Percentiles rank a stretch among this genome's conserved stretches.
Evolutionary conservation across 352 stramenopile genomes (phyloP).

Genomic region (Phytophthora capsici): DNA sequence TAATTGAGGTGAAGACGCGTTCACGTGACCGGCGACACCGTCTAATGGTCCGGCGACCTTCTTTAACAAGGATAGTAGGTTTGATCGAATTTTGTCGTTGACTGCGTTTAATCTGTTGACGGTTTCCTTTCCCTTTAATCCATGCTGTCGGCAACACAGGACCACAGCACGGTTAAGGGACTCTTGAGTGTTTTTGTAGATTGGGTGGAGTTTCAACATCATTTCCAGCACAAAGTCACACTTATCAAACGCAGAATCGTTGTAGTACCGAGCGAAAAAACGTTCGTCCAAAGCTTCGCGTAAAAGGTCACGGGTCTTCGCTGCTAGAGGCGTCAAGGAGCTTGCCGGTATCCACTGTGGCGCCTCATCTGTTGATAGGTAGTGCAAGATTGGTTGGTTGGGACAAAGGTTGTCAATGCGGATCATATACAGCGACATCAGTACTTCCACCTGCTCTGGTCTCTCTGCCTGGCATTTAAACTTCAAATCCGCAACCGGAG

Average conservation of each 20-base stretch:
- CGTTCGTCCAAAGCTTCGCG: slow-evolving; percentile 11
- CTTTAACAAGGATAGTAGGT: slow-evolving; percentile 9
- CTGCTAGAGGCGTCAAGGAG: slow-evolving; percentile 5
- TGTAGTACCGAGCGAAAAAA: slow-evolving; percentile 18
- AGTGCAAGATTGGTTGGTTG: slow-evolving; percentile 16
- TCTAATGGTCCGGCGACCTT: slow-evolving; percentile 5
- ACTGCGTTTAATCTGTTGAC: slow-evolving; percentile 7
- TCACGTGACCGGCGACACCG: not conserved
- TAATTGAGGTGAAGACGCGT: not conserved
- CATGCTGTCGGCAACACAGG: slow-evolving; percentile 14
- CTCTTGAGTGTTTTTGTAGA: slow-evolving; percentile 14
- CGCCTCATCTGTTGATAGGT: slow-evolving; percentile 18
- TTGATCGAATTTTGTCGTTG: slow-evolving; percentile 9
- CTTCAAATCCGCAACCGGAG: slow-evolving; percentile 1
- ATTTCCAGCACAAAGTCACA: slow-evolving; percentile 19
- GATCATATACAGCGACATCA: not conserved
- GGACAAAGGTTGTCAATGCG: not conserved
- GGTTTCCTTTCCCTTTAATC: slow-evolving; percentile 1
- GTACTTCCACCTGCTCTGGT: not conserved
- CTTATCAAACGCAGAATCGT: slow-evolving; percentile 2
- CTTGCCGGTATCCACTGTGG: slow-evolving; percentile 17
- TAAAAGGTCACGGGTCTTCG: slow-evolving; percentile 10
- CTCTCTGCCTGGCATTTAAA: not conserved
- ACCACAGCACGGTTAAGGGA: slow-evolving; percentile 6
- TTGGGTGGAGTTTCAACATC: slow-evolving; percentile 14